Evolutionary conservation across 441 rosid species (phyloP).

Genomic region (Adansonia grandidieri): DNA sequence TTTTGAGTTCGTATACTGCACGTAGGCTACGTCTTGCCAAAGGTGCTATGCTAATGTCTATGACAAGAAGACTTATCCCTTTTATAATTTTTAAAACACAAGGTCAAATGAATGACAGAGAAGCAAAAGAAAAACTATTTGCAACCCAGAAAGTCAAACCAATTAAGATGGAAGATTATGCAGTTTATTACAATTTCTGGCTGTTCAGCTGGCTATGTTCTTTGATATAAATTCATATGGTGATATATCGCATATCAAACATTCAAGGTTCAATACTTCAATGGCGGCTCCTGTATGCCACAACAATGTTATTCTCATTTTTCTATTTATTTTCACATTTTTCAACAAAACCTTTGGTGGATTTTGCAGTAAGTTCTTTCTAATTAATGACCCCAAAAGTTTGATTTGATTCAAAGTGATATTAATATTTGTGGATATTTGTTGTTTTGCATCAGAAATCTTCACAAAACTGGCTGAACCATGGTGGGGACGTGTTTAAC

Average conservation of each 20-base stretch:
- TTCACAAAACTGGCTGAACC: slow-evolving; percentile 44
- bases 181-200: not conserved
- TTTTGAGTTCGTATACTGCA: not conserved
- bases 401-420: not conserved
- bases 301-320: not conserved
- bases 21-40: not conserved
- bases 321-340: not conserved
- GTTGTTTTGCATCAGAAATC: slow-evolving; percentile 16
- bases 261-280: not conserved
- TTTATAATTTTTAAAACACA: not conserved
- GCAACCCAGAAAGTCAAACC: not conserved
- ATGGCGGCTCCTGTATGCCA: slow-evolving; percentile 9
- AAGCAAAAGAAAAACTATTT: not conserved
- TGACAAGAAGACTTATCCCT: not conserved
- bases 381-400: not conserved
- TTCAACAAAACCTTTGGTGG: not conserved
- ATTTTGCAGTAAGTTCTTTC: slow-evolving; percentile 11
- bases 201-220: not conserved
- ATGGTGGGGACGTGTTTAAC: slow-evolving; percentile 43
- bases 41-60: not conserved
- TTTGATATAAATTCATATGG: not conserved
- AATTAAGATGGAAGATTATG: not conserved
- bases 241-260: not conserved
- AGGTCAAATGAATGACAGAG: not conserved
- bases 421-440: not conserved